phyloP scores from a whole-genome alignment of 192 early-diverging fungal species.

The Coemansia sp. region DNA sequence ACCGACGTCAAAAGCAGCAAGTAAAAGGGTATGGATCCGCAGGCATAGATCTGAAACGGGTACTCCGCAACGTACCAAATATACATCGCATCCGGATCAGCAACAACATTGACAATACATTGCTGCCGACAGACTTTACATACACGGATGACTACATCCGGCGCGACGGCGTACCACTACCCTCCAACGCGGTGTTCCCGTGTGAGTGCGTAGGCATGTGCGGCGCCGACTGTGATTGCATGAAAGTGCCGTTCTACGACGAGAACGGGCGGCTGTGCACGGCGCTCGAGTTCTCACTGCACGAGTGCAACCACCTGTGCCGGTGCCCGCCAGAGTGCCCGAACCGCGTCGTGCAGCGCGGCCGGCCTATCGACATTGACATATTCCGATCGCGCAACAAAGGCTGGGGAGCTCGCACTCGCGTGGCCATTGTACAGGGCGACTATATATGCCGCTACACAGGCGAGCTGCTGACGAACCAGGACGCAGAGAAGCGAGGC shows the following conservation, averaged over 20 bases:
- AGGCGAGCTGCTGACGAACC: conserved; percentile 88
- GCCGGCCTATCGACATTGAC: conserved; percentile 37
- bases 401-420: conserved; percentile 54
- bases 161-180: conserved; percentile 33
- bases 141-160: conserved; percentile 50
- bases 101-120: conserved; percentile 40
- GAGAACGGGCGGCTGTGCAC: conserved; percentile 42
- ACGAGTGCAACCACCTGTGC: conserved; percentile 56
- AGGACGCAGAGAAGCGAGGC: conserved; percentile 72
- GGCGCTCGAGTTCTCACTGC: conserved; percentile 29
- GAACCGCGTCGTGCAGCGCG: conserved; percentile 56
- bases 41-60: conserved; percentile 21
- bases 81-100: conserved; percentile 38
- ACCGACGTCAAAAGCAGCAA: conserved; percentile 13
- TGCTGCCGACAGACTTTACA: conserved; percentile 27
- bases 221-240: conserved; percentile 41
- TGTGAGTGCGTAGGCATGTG: conserved; percentile 40
- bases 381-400: conserved; percentile 39
- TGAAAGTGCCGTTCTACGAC: conserved; percentile 50
- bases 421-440: conserved; percentile 46
- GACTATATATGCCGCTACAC: conserved; percentile 95
- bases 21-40: neutral
- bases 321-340: conserved; percentile 50
- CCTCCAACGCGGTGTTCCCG: conserved; percentile 47
- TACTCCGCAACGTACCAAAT: conserved; percentile 22